Conservation (phyloP, 2,329 filamentous ascomycete species). For the Microascus cirrosus region DNA sequence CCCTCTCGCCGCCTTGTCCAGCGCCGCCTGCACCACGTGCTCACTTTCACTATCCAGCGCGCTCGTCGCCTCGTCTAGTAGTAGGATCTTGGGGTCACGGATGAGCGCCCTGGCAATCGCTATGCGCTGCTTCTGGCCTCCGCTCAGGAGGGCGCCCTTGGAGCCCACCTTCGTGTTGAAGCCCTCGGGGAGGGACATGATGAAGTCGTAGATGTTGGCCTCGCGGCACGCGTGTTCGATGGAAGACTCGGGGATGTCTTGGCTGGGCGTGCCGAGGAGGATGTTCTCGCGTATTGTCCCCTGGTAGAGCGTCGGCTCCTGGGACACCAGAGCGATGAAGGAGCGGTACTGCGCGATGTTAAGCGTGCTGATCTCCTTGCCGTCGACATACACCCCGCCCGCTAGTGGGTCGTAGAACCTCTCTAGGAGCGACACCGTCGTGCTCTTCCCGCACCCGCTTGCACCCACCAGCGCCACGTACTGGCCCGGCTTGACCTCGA, state of each 20-base stretch:
- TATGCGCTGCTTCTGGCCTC: constrained; percentile 90
- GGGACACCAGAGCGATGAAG: constrained; percentile 77
- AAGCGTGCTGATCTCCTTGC: constrained; percentile 65
- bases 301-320: constrained; percentile 91
- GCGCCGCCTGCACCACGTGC: constrained; percentile 68
- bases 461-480: constrained; percentile 89
- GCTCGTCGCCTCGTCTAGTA: constrained; percentile 72
- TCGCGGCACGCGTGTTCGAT: constrained; percentile 75
- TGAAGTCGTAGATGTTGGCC: constrained; percentile 88
- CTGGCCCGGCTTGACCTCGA: constrained; percentile 63
- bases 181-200: constrained; percentile 73
- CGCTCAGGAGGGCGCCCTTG: constrained; percentile 76
- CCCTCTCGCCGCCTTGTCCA: constrained; percentile 73
- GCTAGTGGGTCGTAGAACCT: constrained; percentile 86
- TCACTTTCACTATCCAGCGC: constrained; percentile 69
- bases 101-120: constrained; percentile 87
- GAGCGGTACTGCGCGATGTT: constrained; percentile 81
- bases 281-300: constrained; percentile 89
- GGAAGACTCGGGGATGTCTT: constrained; percentile 58
- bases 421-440: constrained; percentile 82
- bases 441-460: constrained; percentile 88
- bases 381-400: constrained; percentile 74
- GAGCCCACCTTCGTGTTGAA: constrained; percentile 78
- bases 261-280: constrained; percentile 59
- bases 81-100: constrained; percentile 77